Base-by-base conservation (phyloP, 1,139 yeast species). In the Candida gigantensis region DNA sequence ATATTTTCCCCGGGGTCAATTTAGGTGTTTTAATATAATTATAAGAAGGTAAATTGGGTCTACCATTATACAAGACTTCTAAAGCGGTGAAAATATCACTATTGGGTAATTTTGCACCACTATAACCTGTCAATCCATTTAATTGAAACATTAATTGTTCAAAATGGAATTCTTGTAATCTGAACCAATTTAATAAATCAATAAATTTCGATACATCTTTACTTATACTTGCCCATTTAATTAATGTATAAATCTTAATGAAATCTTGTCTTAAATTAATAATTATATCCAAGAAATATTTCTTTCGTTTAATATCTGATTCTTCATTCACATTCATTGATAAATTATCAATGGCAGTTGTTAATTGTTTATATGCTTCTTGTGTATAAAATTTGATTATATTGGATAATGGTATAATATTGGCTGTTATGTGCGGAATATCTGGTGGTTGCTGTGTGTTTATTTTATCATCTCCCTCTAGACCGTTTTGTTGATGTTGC, bases 51-150 rank as follows among this genome's bases (percentile, higher is more conserved):
- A 86, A 68, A 33, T 79, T 79, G 2, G 97, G 96, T 46, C 85
- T 68, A 3, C 96, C 95, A 31, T 77, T 71, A 27, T 81, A 74
- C 34, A 89, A 66, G 1, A 92, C 96, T 53, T 92, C 95, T 47
- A 92, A 66, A 2, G 96, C 88, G 0, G 97, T 89, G 28, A 80
- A 74, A 23, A 92, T 60, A 58, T 92, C 97, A 1, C 96, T 92
- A 57, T 88, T 86, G 6, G 96, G 95, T 41, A 90, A 63, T 52
- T 88, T 87, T 1, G 97, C 97, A 13, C 90, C 87, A 5, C 89
- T 69, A 24, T 83, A 79, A 27, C 81, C 77, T 46, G 84, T 83
- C 21, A 79, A 60, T 36, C 77, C 78, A 32, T 73, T 73, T 45
- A 73, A 34, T 69, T 85, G 81, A 31, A 62, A 55, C 23, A 60